A percentile compares a stretch with the other conserved stretches of the same genome.
Conservation (phyloP, 768 basidiomycete species). For the Leccinellum rugosiceps region DNA sequence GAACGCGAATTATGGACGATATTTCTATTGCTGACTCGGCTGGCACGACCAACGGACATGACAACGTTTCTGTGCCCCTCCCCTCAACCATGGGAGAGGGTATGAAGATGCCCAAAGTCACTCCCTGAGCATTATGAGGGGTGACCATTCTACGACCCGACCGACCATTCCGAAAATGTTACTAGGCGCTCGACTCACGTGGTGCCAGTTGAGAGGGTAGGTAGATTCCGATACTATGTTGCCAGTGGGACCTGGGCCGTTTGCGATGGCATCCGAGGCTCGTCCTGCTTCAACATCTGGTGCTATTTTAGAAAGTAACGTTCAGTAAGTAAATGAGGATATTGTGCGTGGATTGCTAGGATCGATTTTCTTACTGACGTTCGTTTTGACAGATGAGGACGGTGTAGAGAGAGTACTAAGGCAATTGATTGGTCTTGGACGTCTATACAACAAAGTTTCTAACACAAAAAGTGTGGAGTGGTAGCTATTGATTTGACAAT, state of each 20-base stretch:
- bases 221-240: slow-evolving; percentile 2
- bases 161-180: background rate
- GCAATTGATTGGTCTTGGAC: background rate
- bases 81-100: too few species aligned
- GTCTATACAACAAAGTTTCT: background rate
- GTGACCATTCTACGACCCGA: background rate
- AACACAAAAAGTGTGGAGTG: too few species aligned
- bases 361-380: slow-evolving; percentile 36
- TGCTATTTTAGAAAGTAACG: slow-evolving; percentile 54
- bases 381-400: slow-evolving; percentile 74
- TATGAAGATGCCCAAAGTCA: slow-evolving; percentile 84
- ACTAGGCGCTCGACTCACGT: too few species aligned
- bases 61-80: background rate
- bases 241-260: slow-evolving; percentile 80
- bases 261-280: slow-evolving; percentile 53
- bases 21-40: background rate
- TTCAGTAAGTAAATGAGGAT: slow-evolving; percentile 44
- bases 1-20: background rate
- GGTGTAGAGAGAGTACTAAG: slow-evolving; percentile 31
- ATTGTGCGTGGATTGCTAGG: too few species aligned
- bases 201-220: slow-evolving; percentile 36
- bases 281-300: slow-evolving; percentile 57
- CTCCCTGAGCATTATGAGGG: slow-evolving; percentile 58
- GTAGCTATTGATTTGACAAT: slow-evolving; percentile 28
- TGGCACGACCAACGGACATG: background rate